Conservation (phyloP, 2,329 filamentous ascomycete genomes). For the Plenodomus tracheiphilus region DNA sequence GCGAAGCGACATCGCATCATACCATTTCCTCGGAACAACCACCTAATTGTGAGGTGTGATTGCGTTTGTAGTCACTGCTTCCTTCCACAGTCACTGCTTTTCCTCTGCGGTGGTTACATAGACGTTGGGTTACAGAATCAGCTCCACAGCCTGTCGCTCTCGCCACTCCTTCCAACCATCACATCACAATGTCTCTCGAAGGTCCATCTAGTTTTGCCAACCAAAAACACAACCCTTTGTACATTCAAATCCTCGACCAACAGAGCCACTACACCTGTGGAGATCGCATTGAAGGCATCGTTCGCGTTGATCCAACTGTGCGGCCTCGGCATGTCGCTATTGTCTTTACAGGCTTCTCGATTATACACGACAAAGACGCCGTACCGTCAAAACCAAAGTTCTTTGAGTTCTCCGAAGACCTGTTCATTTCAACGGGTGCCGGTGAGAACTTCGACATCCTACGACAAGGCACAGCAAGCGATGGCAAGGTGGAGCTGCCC, state of each 20-base stretch:
- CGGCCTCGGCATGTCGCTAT: constrained; percentile 23
- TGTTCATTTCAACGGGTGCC: constrained; percentile 22
- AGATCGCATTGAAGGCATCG: constrained; percentile 22
- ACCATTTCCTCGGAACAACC: too few relatives aligned
- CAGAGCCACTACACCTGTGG: constrained; percentile 22
- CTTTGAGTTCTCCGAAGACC: constrained; percentile 17
- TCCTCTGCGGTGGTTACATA: neutral
- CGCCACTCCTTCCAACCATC: neutral
- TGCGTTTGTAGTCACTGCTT: too few relatives aligned
- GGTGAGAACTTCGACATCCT: constrained; percentile 27
- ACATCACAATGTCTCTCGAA: constrained; percentile 9
- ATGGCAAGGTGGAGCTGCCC: constrained; percentile 27
- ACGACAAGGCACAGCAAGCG: constrained; percentile 17
- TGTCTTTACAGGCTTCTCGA: constrained; percentile 17
- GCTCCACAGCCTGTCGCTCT: neutral
- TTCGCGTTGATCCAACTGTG: constrained; percentile 22
- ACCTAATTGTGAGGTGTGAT: neutral
- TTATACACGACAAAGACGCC: constrained; percentile 14
- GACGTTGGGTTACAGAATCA: neutral
- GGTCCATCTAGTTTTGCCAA: constrained; percentile 11
- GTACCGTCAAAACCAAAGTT: constrained; percentile 18
- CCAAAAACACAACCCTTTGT: constrained; percentile 17
- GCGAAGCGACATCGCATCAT: neutral
- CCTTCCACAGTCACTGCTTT: neutral
- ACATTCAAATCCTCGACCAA: constrained; percentile 16